Base-by-base conservation (phyloP, 306 rosid genomes). In the Pyrus betulifolia region DNA sequence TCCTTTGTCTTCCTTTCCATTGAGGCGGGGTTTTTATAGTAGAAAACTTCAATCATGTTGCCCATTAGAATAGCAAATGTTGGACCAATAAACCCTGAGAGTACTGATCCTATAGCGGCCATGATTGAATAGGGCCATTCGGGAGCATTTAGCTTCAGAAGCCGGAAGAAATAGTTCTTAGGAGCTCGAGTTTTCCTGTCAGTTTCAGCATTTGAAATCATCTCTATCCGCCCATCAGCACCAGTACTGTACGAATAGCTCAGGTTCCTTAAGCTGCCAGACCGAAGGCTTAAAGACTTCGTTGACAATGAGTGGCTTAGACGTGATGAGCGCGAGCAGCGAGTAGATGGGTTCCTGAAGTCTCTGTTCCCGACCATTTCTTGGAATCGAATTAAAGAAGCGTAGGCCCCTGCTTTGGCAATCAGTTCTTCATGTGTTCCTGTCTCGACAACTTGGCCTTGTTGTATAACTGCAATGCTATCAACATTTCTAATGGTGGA, bases 101-200 rank as follows among this genome's bases (percentile, higher is more conserved):
- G 89, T 21, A 95, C 83, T 49, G 99, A 95, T 28, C 99, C 99
- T 45, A 92, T 74, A 1, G 99, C 99, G 30, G 97, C 99, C 97
- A 95, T 92, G 69, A 95, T 90, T 15, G 97, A 95, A 86, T 95
- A 95, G 4, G 99, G 99, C 99, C 99, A 95, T 79, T 95, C 99
- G 4, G 99, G 99, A 4, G 97, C 97, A 21, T 95, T 95, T 45
- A 95, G 72, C 79, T 88, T 95, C 52, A 95, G 90, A 58, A 95
- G 76, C 2, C 99, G 82, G 85, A 84, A 80, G 87, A 92, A 95
- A 67, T 95, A 95, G 58, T 93, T 96, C 15, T 81, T 75, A 1
- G 99, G 99, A 44, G 99, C 99, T 1, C 93, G 93, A 79, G 90
- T 95, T 76, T 85, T 92, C 85, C 84, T 81, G 25, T 92, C 99